phyloP scores from a whole-genome alignment of 1,284 basidiomycete species.

The Ceratobasidium sp. region DNA sequence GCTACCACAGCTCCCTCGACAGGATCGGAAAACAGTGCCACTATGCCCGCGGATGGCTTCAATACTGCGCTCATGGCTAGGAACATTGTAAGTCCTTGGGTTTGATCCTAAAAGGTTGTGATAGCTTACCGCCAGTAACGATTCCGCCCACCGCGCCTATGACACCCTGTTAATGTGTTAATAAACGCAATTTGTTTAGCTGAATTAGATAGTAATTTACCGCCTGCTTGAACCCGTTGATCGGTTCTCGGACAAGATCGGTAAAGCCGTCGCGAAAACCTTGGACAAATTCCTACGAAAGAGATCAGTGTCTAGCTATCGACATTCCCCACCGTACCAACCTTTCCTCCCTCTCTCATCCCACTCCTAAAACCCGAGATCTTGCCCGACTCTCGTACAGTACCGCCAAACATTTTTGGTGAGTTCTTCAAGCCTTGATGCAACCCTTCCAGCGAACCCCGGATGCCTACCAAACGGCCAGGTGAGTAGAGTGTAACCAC shows the following conservation, averaged over 20 bases:
- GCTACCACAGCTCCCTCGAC: conserved; percentile 61
- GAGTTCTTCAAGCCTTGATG: conserved; percentile 64
- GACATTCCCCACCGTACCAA: conserved; percentile 40
- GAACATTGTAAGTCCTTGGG: not conserved
- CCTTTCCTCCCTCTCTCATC: conserved; percentile 63
- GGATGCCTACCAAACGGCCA: conserved; percentile 56
- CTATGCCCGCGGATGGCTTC: conserved; percentile 55
- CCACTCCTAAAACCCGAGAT: conserved; percentile 63
- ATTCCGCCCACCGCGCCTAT: conserved; percentile 65
- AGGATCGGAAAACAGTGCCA: conserved; percentile 61
- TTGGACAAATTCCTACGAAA: conserved; percentile 55
- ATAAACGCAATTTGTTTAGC: too few relatives aligned
- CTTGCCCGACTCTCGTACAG: conserved; percentile 59
- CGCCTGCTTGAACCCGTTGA: conserved; percentile 64
- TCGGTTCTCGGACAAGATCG: conserved; percentile 64
- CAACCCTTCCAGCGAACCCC: conserved; percentile 60
- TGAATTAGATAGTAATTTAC: conserved; percentile 47
- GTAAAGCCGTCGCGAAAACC: conserved; percentile 68
- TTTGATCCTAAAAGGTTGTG: not conserved
- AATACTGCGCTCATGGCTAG: conserved; percentile 20
- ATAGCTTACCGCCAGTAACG: conserved; percentile 62
- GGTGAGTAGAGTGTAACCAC: not conserved
- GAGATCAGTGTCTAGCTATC: not conserved
- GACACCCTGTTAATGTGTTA: conserved; percentile 52
- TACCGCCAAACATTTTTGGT: conserved; percentile 62